Evolutionary conservation across 345 rosid species (phyloP).

Genomic region (Syzygium aromaticum): DNA sequence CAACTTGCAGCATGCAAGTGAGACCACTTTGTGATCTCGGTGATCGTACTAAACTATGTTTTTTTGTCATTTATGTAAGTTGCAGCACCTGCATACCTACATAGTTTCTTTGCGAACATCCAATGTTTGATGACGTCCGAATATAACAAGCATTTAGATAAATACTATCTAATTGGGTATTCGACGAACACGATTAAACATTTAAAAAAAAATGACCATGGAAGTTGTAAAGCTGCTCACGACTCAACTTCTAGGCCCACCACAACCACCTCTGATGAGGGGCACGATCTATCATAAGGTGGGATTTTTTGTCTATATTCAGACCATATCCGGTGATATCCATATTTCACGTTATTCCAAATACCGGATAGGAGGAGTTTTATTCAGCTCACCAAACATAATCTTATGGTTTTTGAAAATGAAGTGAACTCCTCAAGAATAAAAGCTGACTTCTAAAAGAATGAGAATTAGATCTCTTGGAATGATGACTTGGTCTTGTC

Average conservation of each 20-base stretch:
- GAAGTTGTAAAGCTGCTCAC: not conserved
- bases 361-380: too few relatives aligned
- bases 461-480: too few relatives aligned
- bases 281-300: too few relatives aligned
- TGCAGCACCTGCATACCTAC: not conserved
- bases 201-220: not conserved
- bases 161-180: not conserved
- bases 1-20: not conserved
- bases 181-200: not conserved
- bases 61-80: not conserved
- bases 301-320: too few relatives aligned
- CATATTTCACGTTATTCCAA: too few relatives aligned
- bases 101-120: not conserved
- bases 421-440: too few relatives aligned
- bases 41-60: not conserved
- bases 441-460: too few relatives aligned
- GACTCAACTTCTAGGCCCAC: not conserved
- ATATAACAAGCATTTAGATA: not conserved
- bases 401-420: too few relatives aligned
- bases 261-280: fast-evolving
- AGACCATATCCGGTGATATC: too few relatives aligned
- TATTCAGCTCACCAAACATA: too few relatives aligned
- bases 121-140: not conserved
- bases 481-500: too few relatives aligned
- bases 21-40: not conserved